phyloP scores from a whole-genome alignment of 2,329 filamentous ascomycete genomes.

The Mycosphaerella arachidis region DNA sequence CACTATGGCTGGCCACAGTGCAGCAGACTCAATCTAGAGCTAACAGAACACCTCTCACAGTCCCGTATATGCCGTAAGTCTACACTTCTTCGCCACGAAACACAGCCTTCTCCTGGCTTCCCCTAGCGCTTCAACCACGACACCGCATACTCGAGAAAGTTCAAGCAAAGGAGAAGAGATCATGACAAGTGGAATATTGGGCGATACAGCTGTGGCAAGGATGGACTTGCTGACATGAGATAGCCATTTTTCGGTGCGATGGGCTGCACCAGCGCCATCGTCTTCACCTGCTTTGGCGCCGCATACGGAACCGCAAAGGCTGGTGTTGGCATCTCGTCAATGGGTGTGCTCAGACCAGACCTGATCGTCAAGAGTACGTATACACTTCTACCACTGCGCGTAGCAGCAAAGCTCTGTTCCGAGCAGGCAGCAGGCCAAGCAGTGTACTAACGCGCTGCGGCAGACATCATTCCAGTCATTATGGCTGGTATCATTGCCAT shows the following conservation, averaged over 20 bases:
- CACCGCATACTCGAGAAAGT: neutral
- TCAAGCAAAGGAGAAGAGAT: neutral
- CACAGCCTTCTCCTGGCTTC: constrained; percentile 13
- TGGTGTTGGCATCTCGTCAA: constrained; percentile 95
- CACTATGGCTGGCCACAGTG: neutral
- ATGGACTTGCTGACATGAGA: constrained; percentile 14
- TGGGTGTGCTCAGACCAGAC: constrained; percentile 97
- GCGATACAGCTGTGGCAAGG: neutral
- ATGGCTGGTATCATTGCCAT: constrained; percentile 99
- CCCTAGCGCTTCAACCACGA: neutral
- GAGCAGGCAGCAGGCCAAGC: constrained; percentile 2
- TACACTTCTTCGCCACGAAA: constrained; percentile 15
- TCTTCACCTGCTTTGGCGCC: constrained; percentile 94
- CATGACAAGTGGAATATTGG: neutral
- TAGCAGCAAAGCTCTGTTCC: neutral
- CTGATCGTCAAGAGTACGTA: constrained; percentile 98
- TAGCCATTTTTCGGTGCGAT: constrained; percentile 94
- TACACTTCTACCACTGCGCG: constrained; percentile 4
- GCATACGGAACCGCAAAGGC: constrained; percentile 99
- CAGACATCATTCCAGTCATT: constrained; percentile 99
- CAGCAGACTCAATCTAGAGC: constrained; percentile 6
- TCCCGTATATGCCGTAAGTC: constrained; percentile 98
- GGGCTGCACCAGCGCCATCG: constrained; percentile 91
- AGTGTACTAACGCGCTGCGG: constrained; percentile 10
- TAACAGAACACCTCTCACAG: constrained; percentile 47